Base-by-base conservation (phyloP, 352 stramenopile species). In the Chrysophaeum taylorii region DNA sequence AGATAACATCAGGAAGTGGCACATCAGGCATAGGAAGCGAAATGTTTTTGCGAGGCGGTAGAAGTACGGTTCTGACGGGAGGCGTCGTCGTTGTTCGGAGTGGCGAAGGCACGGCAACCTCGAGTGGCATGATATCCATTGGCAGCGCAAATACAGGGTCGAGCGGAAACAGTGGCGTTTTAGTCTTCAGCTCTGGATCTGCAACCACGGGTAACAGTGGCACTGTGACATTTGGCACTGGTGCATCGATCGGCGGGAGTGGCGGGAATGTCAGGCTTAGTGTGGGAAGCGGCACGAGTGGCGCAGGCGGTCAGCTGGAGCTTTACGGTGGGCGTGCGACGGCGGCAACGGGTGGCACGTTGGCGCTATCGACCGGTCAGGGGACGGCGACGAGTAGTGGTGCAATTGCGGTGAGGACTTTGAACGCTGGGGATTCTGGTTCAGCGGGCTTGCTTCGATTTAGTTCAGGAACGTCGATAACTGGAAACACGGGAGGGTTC, bases 161-260 rank as follows among this genome's bases (percentile, higher is more conserved):
- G 7, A 36, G 4, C 4, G 62, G 62, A 15, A 36, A 5, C 14
- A 52, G 31, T n/a, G 62, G 62, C 21, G 25, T n/a, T n/a, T 29
- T 61, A 9, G 31, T 25, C 4, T 61, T 69, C n/a, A 61, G 42
- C 62, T 36, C 9, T 12, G 62, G 62, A 15, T 39, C 62, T 23
- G 33, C 27, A 31, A 52, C 12, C 23, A 39, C 36, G 25, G 77
- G 75, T 15, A 77, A 78, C 61, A 73, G 70, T 61, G 77, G 77
- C 21, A 70, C 12, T 25, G 52, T 63, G 15, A 73, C 64, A 9
- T 39, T 82, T 15, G 61, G 63, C 18, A 79, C 41, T 29, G 71
- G 73, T 43, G 54, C 69, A 5, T 63, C 69, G 23, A 54, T 70
- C 25, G 50, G 57, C 52, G 70, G 73, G 27, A n/a, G n/a, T 23